Base-by-base conservation (phyloP, 75 land plant genomes). In the Pinus taeda region DNA sequence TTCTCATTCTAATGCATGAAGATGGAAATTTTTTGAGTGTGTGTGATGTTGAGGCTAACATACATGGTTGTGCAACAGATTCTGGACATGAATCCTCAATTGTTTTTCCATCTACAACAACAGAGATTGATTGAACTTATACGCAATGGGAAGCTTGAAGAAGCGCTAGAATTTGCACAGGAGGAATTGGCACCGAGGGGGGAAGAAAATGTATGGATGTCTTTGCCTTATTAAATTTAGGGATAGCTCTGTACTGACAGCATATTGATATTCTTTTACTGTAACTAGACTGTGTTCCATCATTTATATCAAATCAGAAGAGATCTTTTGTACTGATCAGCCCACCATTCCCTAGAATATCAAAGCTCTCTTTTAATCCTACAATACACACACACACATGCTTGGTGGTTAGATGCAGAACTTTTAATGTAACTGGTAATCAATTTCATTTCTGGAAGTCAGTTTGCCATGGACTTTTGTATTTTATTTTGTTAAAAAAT, bases 151-250 rank as follows among this genome's bases (percentile, higher is more conserved):
- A 84, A 84, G 69, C 75, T 84, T 6, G 83, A 84, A 58, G 88
- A 86, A 70, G 88, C 88, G 42, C 71, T 86, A 13, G 86, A 86
- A 72, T 86, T 86, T 74, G 87, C 88, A 42, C 88, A 86, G 66
- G 87, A 86, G 53, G 88, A 86, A 65, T 79, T 86, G 57, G 88
- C 87, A 59, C 88, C 88, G 13, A 83, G 87, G 29, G 87, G 87
- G 6, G 87, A 86, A 80, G 87, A 86, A 61, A 86, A 86, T 77
- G 86, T 84, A 77, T 26, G 72, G 12, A 74, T 4, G 26, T n/a
- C 66, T 57, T 13, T 2, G 15, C 62, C 18, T 74, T 60, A 21
- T 74, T 21, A 59, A 74, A 30, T 74, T 61, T 29, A 6, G 12
- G 59, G 24, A 63, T 3, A 42, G n/a, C 3, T 22, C 45, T 42